Evolutionary conservation across 2,329 filamentous ascomycete species (phyloP).

Genomic region (Claviceps capensis): DNA sequence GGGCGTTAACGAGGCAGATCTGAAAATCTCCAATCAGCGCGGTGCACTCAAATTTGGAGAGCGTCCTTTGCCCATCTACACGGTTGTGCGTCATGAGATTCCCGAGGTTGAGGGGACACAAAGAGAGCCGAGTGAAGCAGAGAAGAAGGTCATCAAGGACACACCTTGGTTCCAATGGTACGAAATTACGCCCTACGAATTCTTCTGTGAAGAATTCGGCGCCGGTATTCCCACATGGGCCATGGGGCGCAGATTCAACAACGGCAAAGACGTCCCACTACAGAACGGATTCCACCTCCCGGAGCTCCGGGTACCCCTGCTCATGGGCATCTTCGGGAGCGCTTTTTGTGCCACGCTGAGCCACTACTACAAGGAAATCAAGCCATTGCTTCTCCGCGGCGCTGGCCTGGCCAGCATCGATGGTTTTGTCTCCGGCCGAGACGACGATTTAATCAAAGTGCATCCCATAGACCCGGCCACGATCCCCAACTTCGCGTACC

Average conservation of each 20-base stretch:
- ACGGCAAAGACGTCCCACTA: slow-evolving; percentile 39
- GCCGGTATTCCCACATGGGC: slow-evolving; percentile 95
- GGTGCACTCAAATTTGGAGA: slow-evolving; percentile 63
- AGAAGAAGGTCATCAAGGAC: slow-evolving; percentile 37
- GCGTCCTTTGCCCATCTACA: slow-evolving; percentile 87
- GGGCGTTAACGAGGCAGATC: slow-evolving; percentile 59
- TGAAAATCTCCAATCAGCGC: slow-evolving; percentile 83
- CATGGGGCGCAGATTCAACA: slow-evolving; percentile 67
- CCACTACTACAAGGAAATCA: slow-evolving; percentile 89
- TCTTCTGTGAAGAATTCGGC: slow-evolving; percentile 84
- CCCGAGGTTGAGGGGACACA: slow-evolving; percentile 39
- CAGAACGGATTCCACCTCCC: slow-evolving; percentile 60
- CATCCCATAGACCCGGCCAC: slow-evolving; percentile 88
- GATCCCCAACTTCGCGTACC: slow-evolving; percentile 79
- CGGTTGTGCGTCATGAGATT: slow-evolving; percentile 89
- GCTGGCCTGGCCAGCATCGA: slow-evolving; percentile 67
- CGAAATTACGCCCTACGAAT: slow-evolving; percentile 86
- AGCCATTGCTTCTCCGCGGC: slow-evolving; percentile 64
- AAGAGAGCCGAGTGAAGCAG: slow-evolving; percentile 4
- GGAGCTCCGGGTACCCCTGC: slow-evolving; percentile 67
- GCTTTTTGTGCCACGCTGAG: slow-evolving; percentile 92
- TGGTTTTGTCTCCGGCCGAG: slow-evolving; percentile 66
- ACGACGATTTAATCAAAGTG: slow-evolving; percentile 76
- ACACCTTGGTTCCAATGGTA: slow-evolving; percentile 98
- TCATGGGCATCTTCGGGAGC: slow-evolving; percentile 92